These are phyloP conservation scores for Diplodia scrobiculata DNA, from an alignment of 2,329 filamentous ascomycete species.

Conservation along the genomic window DNA sequence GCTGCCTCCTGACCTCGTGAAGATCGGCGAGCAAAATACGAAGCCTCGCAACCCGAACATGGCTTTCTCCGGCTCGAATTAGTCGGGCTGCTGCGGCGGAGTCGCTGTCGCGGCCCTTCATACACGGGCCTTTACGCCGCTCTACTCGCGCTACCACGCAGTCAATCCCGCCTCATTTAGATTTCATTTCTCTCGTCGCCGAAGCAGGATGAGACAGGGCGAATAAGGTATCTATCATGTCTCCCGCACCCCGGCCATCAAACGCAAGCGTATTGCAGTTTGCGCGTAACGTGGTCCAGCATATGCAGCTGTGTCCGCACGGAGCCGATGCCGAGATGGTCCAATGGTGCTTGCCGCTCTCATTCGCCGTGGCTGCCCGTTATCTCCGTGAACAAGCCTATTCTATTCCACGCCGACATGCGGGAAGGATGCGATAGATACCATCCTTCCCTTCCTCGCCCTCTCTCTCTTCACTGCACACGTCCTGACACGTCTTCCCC, in stretches of 20 bases:
- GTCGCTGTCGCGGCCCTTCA: not conserved
- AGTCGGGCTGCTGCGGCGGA: not conserved
- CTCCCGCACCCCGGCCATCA: not conserved
- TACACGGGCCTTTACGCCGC: not conserved
- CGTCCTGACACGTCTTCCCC: not conserved
- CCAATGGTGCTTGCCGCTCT: not conserved
- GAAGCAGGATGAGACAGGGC: not conserved
- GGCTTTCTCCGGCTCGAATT: not conserved
- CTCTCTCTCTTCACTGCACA: not conserved
- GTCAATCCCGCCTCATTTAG: not conserved
- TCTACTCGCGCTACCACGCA: not conserved
- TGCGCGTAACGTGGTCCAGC: not conserved
- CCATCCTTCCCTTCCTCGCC: too few species aligned
- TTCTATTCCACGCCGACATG: not conserved
- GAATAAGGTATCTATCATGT: too few species aligned
- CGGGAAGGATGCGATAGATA: not conserved
- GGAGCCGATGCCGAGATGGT: not conserved
- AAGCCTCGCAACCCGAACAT: not conserved
- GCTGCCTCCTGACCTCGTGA: constrained; percentile 2
- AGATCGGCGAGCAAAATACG: constrained; percentile 6
- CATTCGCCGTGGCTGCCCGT: not conserved
- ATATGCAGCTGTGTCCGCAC: not conserved
- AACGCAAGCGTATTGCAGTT: not conserved
- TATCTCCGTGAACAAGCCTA: not conserved
- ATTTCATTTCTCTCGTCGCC: not conserved